Percentiles rank a stretch among this genome's conserved stretches.
These are phyloP conservation scores for Diaporthe nobilis DNA, from an alignment of 2,329 filamentous ascomycete genomes.

Conservation along the genomic window DNA sequence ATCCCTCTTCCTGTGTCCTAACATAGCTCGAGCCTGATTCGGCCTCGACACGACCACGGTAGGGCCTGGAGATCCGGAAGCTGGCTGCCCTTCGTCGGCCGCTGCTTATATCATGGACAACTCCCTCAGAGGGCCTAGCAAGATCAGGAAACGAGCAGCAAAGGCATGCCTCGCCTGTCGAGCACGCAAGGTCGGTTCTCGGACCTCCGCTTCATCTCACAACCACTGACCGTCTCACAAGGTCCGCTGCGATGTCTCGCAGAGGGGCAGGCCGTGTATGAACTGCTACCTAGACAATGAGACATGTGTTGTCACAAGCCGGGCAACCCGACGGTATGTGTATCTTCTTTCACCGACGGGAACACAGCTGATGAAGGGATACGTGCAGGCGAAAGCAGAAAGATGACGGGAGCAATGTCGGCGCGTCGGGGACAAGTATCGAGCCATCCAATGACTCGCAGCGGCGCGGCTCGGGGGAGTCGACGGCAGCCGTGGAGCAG, in stretches of 20 bases:
- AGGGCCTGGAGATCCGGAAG: conserved; percentile 11
- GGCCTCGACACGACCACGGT: conserved; percentile 7
- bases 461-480: background rate
- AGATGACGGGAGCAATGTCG: conserved; percentile 12
- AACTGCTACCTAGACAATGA: conserved; percentile 67
- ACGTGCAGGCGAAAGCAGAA: conserved; percentile 28
- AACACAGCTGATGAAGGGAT: background rate
- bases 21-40: conserved; percentile 18
- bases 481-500: conserved; percentile 46
- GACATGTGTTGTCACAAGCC: conserved; percentile 56
- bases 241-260: conserved; percentile 65
- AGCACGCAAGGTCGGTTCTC: conserved; percentile 49
- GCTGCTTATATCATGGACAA: conserved; percentile 22
- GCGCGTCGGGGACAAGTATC: background rate
- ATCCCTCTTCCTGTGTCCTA: conserved; percentile 3
- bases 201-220: background rate
- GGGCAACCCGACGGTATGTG: conserved; percentile 57
- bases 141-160: conserved; percentile 61
- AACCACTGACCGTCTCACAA: conserved; percentile 48
- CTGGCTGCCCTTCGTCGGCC: background rate
- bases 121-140: conserved; percentile 43
- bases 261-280: conserved; percentile 64
- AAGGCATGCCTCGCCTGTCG: conserved; percentile 67
- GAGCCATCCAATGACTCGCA: conserved; percentile 25
- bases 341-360: background rate